Evolutionary conservation across 352 stramenopile genomes (phyloP).

Genomic region (Thalassiosira livingstoniorum): DNA sequence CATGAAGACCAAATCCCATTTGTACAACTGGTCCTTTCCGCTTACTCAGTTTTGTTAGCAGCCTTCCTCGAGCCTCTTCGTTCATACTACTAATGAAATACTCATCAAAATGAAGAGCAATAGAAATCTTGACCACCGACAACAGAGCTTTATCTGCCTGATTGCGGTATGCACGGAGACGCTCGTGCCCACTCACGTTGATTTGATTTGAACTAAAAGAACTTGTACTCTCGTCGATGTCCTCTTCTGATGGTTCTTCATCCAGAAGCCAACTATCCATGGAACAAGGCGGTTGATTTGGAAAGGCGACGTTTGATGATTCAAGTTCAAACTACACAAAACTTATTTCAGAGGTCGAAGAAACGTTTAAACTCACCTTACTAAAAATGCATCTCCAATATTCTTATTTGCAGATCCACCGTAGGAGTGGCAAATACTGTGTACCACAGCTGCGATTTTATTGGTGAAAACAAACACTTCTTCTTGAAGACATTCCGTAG

Average conservation of each 20-base stretch:
- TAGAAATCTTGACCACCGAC: slow-evolving; percentile 93
- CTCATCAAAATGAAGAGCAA: slow-evolving; percentile 93
- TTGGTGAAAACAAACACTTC: slow-evolving; percentile 93
- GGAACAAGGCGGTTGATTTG: no score
- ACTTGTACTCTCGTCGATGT: slow-evolving; percentile 59
- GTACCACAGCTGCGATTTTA: slow-evolving; percentile 88
- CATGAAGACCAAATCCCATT: slow-evolving; percentile 86
- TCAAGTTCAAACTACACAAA: no score
- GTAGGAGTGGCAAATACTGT: slow-evolving; percentile 85
- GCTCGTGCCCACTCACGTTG: background rate
- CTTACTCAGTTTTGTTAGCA: slow-evolving; percentile 84
- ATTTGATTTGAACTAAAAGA: slow-evolving; percentile 15
- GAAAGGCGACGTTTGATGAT: no score
- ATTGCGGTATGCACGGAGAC: slow-evolving; percentile 66
- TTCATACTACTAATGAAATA: slow-evolving; percentile 79
- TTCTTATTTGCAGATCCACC: slow-evolving; percentile 90
- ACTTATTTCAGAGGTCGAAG: no score
- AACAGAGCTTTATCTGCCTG: slow-evolving; percentile 94
- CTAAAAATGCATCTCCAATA: slow-evolving; percentile 89
- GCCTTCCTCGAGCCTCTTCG: slow-evolving; percentile 58
- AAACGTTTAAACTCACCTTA: no score
- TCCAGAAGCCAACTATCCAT: slow-evolving; percentile 89
- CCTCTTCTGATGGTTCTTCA: slow-evolving; percentile 59
- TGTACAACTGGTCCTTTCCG: slow-evolving; percentile 80
- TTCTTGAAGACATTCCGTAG: slow-evolving; percentile 90